A percentile compares a stretch with the other conserved stretches of the same genome.
These are phyloP conservation scores for Eutypa lata DNA, from an alignment of 2,329 filamentous ascomycete genomes.

Conservation along the genomic window DNA sequence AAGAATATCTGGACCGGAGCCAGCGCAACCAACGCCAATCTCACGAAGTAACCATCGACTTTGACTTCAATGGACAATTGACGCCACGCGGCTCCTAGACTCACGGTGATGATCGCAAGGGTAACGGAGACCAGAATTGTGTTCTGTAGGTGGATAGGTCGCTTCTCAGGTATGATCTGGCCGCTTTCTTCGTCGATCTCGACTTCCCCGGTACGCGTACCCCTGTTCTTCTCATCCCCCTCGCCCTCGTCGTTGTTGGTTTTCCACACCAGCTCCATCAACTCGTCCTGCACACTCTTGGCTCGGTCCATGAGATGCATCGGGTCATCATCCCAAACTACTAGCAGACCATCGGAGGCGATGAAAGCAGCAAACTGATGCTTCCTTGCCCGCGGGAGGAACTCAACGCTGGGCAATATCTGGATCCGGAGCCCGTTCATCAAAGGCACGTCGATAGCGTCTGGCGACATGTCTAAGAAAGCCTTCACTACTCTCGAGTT, in stretches of 20 bases:
- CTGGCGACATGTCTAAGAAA: constrained; percentile 69
- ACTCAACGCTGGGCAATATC: constrained; percentile 68
- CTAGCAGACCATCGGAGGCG: constrained; percentile 64
- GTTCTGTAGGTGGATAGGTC: constrained; percentile 68
- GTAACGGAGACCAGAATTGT: constrained; percentile 66
- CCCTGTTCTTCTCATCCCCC: constrained; percentile 51
- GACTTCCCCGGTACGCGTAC: constrained; percentile 40
- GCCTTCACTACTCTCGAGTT: constrained; percentile 78
- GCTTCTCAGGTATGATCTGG: constrained; percentile 59
- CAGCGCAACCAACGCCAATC: constrained; percentile 62
- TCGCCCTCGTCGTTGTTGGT: constrained; percentile 49
- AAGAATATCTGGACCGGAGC: constrained; percentile 76
- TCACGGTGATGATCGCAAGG: constrained; percentile 60
- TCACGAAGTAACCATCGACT: constrained; percentile 60
- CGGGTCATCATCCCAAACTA: constrained; percentile 82
- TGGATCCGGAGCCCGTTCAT: constrained; percentile 76
- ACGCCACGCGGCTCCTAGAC: constrained; percentile 67
- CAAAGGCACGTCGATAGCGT: constrained; percentile 71
- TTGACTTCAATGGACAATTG: constrained; percentile 66
- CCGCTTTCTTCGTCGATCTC: constrained; percentile 73
- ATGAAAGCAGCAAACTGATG: constrained; percentile 81
- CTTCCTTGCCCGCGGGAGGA: constrained; percentile 68
- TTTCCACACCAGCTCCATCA: constrained; percentile 77
- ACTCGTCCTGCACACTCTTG: constrained; percentile 68
- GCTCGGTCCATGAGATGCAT: constrained; percentile 67